Conservation (phyloP, 352 stramenopile genomes). For the Phytophthora macrochlamydospora region DNA sequence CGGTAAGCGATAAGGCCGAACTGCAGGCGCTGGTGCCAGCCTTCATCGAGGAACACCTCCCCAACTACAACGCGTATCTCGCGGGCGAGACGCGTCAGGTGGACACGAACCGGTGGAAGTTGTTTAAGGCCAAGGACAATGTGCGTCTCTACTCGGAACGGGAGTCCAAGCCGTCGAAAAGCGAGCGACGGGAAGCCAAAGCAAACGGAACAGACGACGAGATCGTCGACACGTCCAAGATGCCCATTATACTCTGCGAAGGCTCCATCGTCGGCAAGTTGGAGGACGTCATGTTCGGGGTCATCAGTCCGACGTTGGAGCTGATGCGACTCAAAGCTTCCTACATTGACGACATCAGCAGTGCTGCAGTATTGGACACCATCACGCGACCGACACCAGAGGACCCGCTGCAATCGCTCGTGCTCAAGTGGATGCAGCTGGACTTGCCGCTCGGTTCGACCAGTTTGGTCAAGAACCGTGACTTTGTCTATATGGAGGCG, state of each 20-base stretch:
- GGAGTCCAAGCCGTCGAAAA: slow-evolving; percentile 8
- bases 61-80: slow-evolving; percentile 38
- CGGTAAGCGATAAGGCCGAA: slow-evolving; percentile 29
- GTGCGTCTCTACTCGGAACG: slow-evolving; percentile 36
- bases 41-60: slow-evolving; percentile 39
- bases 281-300: slow-evolving; percentile 51
- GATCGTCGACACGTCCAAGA: slow-evolving; percentile 12
- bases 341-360: slow-evolving; percentile 41
- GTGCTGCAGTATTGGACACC: slow-evolving; percentile 24
- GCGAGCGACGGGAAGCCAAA: not conserved
- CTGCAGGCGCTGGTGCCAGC: slow-evolving; percentile 32
- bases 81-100: slow-evolving; percentile 27
- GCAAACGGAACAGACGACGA: slow-evolving; percentile 2
- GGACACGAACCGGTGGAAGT: slow-evolving; percentile 40
- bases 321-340: slow-evolving; percentile 41
- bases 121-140: slow-evolving; percentile 37
- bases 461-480: slow-evolving; percentile 47
- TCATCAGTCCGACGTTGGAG: slow-evolving; percentile 36
- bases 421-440: slow-evolving; percentile 44
- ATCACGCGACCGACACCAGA: slow-evolving; percentile 32
- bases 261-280: slow-evolving; percentile 37
- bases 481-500: slow-evolving; percentile 46
- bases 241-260: slow-evolving; percentile 34
- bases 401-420: slow-evolving; percentile 36
- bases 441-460: slow-evolving; percentile 39